Conservation (phyloP, 139 green algal species). For the Coccomyxa sp. region DNA sequence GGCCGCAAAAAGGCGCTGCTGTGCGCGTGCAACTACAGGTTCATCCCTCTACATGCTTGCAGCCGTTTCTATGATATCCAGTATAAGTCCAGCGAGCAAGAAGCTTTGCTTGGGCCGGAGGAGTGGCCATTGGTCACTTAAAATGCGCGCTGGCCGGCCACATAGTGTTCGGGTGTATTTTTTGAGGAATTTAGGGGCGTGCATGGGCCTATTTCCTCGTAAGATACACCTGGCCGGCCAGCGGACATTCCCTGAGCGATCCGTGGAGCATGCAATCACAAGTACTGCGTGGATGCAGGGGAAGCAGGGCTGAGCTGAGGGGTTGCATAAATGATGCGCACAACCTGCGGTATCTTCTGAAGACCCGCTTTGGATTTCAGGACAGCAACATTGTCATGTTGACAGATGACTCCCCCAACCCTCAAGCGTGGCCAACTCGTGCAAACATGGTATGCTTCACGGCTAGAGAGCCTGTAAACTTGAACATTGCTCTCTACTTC, state of each 20-base stretch:
- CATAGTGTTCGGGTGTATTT: not conserved
- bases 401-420: slow-evolving; percentile 21
- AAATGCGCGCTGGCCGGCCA: too few relatives aligned
- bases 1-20: slow-evolving; percentile 20
- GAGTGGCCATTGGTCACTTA: too few relatives aligned
- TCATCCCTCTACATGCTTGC: not conserved
- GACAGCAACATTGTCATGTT: slow-evolving; percentile 17
- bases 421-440: slow-evolving; percentile 23
- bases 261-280: not conserved
- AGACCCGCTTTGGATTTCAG: slow-evolving; percentile 15
- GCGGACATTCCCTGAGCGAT: not conserved
- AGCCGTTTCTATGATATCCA: not conserved
- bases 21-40: slow-evolving; percentile 25
- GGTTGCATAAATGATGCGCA: slow-evolving; percentile 56
- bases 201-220: not conserved
- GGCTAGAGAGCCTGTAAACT: not conserved
- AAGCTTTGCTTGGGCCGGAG: too few relatives aligned
- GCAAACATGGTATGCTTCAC: slow-evolving; percentile 24
- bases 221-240: not conserved
- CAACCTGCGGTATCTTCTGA: slow-evolving; percentile 28
- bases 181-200: not conserved
- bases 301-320: slow-evolving; percentile 21
- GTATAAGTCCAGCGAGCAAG: not conserved
- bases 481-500: not conserved
- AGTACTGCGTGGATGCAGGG: slow-evolving; percentile 20